Evolutionary conservation across 805 yeast species (phyloP).

Genomic region (Martiniozyma abietophila): DNA sequence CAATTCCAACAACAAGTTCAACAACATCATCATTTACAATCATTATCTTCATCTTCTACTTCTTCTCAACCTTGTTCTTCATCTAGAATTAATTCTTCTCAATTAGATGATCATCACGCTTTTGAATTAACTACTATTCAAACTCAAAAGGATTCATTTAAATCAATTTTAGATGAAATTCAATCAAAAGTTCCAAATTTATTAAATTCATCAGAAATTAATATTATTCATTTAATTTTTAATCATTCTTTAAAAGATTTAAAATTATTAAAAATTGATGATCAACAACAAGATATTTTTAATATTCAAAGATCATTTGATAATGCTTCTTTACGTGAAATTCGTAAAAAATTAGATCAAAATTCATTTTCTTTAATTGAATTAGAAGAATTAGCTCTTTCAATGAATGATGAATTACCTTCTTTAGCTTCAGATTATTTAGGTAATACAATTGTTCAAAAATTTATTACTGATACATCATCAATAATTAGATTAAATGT

Average conservation of each 20-base stretch:
- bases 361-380: slow-evolving; percentile 47
- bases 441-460: slow-evolving; percentile 94
- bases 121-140: slow-evolving; percentile 15
- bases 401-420: slow-evolving; percentile 83
- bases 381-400: slow-evolving; percentile 71
- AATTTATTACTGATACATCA: slow-evolving; percentile 65
- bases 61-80: slow-evolving; percentile 1
- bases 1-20: slow-evolving; percentile 1
- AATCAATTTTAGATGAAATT: slow-evolving; percentile 7
- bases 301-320: slow-evolving; percentile 56
- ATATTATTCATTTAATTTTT: not conserved
- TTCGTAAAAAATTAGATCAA: slow-evolving; percentile 63
- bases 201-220: slow-evolving; percentile 1
- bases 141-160: slow-evolving; percentile 17
- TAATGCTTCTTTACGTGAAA: slow-evolving; percentile 80
- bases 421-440: slow-evolving; percentile 86
- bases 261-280: not conserved
- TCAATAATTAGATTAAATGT: slow-evolving; percentile 68
- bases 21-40: slow-evolving; percentile 3
- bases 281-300: not conserved
- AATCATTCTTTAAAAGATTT: not conserved
- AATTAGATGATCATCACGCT: slow-evolving; percentile 6
- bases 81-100: not conserved
- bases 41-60: not conserved
- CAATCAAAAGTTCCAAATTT: slow-evolving; percentile 2